Conservation (phyloP, 2,329 filamentous ascomycete species). For the Bipolaris sorokiniana region DNA sequence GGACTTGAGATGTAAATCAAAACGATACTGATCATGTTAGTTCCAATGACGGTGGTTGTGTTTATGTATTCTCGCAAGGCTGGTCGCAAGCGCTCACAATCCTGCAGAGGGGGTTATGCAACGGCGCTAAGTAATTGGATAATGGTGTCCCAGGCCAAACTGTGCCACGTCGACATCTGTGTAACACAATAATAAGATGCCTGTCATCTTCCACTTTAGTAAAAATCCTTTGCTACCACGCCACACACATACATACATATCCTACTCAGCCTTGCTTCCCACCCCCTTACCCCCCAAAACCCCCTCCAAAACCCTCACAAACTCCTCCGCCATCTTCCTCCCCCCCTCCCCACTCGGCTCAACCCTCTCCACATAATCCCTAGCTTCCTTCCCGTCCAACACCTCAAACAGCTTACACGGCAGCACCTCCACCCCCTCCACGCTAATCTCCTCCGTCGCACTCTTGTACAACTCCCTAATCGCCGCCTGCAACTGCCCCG, state of each 20-base stretch:
- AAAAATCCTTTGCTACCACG: too few species aligned
- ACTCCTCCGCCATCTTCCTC: conserved; percentile 42
- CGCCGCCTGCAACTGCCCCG: conserved; percentile 40
- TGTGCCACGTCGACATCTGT: too few species aligned
- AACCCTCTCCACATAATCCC: conserved; percentile 45
- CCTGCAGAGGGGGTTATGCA: neutral
- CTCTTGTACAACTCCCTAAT: conserved; percentile 43
- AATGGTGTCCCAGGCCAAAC: neutral
- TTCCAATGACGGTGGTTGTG: neutral
- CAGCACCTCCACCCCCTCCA: conserved; percentile 40
- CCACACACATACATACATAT: too few species aligned
- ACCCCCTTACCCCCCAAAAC: neutral
- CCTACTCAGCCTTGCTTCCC: too few species aligned
- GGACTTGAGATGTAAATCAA: neutral
- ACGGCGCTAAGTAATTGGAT: neutral
- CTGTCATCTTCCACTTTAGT: too few species aligned
- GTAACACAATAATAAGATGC: too few species aligned
- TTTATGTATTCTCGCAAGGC: neutral
- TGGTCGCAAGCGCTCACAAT: neutral
- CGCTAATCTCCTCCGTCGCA: conserved; percentile 35
- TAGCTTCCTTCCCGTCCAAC: conserved; percentile 37
- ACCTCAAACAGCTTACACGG: conserved; percentile 43
- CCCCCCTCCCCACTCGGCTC: conserved; percentile 46
- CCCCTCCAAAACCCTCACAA: conserved; percentile 26
- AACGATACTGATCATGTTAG: neutral